phyloP scores from a whole-genome alignment of 202 grass and related monocot genomes.

The Dendrocalamus latiflorus region DNA sequence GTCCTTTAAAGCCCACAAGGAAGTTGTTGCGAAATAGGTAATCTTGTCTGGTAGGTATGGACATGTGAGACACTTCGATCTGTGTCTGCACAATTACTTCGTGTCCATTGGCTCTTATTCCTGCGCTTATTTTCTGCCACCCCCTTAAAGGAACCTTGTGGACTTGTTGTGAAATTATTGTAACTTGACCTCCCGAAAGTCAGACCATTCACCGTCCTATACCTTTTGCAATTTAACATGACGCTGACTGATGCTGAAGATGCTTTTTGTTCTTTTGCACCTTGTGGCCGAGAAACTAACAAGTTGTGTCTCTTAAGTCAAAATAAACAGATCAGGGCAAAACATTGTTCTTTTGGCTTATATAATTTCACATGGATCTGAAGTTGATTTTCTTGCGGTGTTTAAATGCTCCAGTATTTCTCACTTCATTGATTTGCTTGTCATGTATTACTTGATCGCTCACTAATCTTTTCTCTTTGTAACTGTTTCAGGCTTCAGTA shows the following conservation, averaged over 20 bases:
- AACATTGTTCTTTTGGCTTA: not conserved
- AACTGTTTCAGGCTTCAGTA: not conserved
- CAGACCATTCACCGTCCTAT: not conserved
- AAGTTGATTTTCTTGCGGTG: not conserved
- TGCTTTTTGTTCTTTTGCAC: conserved; percentile 6
- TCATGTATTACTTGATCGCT: not conserved
- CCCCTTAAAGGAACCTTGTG: conserved; percentile 13
- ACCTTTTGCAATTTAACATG: conserved; percentile 20
- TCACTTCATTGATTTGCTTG: not conserved
- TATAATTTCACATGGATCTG: not conserved
- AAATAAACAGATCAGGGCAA: not conserved
- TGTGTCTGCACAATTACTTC: not conserved
- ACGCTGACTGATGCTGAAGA: not conserved
- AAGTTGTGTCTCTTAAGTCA: not conserved
- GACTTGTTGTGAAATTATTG: not conserved
- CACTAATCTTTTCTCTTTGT: not conserved
- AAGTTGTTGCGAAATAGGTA: conserved; percentile 65
- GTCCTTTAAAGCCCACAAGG: conserved; percentile 88
- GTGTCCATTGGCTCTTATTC: not conserved
- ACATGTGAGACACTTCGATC: not conserved
- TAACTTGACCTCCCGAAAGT: not conserved
- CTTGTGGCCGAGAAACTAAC: not conserved
- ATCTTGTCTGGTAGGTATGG: not conserved
- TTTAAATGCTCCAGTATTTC: not conserved
- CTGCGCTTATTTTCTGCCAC: conserved; percentile 9